Percentiles rank a stretch among this genome's conserved stretches.
Evolutionary conservation across 2,329 filamentous ascomycete genomes (phyloP).

Genomic region (Venturia nashicola): DNA sequence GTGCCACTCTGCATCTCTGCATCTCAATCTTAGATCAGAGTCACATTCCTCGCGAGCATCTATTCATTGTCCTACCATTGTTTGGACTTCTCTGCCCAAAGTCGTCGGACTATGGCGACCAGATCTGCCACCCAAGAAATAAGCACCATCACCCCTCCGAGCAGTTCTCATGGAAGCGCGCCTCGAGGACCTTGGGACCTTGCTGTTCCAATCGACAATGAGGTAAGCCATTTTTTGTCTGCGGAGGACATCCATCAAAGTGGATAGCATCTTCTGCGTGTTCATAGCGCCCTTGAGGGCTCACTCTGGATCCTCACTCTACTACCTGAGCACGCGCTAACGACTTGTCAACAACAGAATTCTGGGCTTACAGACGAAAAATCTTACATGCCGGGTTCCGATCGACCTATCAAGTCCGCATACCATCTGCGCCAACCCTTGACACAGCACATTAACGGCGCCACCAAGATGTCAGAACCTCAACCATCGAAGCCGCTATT

Average conservation of each 20-base stretch:
- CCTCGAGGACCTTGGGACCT: slow-evolving; percentile 20
- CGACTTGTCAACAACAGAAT: not conserved
- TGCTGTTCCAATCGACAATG: slow-evolving; percentile 24
- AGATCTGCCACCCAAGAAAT: slow-evolving; percentile 11
- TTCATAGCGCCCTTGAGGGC: not conserved
- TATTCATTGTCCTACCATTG: not conserved
- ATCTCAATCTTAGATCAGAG: not conserved
- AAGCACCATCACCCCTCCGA: slow-evolving; percentile 27
- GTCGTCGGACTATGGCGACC: slow-evolving; percentile 8
- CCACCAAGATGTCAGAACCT: slow-evolving; percentile 18
- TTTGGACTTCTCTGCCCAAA: not conserved
- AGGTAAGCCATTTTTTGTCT: slow-evolving; percentile 19
- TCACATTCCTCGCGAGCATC: not conserved
- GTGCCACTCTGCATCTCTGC: not conserved
- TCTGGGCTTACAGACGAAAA: not conserved
- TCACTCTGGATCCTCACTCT: not conserved
- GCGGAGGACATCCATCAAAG: not conserved
- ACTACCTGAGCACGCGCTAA: not conserved
- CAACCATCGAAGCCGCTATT: slow-evolving; percentile 15
- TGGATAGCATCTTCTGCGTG: not conserved
- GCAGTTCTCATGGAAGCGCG: slow-evolving; percentile 25
- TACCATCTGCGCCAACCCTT: slow-evolving; percentile 16
- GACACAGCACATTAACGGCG: slow-evolving; percentile 22
- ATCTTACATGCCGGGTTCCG: not conserved
- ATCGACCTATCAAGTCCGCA: not conserved